These are phyloP conservation scores for Limnanthes douglasii DNA, from an alignment of 345 rosid species.

Conservation along the genomic window DNA sequence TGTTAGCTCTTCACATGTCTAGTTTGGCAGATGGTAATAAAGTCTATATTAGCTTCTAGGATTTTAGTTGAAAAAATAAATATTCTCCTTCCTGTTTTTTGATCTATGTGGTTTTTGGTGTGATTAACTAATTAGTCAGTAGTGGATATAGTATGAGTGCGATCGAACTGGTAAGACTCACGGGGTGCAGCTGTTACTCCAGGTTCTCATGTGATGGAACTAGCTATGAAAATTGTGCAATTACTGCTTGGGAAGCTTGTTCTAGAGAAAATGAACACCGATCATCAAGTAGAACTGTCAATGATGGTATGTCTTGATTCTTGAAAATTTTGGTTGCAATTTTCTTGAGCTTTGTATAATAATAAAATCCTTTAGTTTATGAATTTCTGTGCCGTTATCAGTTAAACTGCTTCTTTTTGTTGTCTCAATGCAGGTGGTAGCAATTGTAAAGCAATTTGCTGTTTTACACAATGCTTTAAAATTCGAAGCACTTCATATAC, in stretches of 20 bases:
- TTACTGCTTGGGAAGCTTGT: slow-evolving; percentile 34
- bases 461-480: slow-evolving; percentile 62
- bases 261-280: slow-evolving; percentile 16
- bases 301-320: slow-evolving; percentile 34
- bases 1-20: slow-evolving; percentile 44
- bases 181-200: slow-evolving; percentile 7
- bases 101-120: too few species aligned
- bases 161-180: too few species aligned
- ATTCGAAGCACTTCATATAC: slow-evolving; percentile 76
- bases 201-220: slow-evolving; percentile 71
- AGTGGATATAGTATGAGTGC: too few species aligned
- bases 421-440: slow-evolving; percentile 28
- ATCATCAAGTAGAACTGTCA: slow-evolving; percentile 33
- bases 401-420: not conserved
- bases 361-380: too few species aligned
- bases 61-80: too few species aligned
- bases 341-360: too few species aligned
- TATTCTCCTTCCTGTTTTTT: too few species aligned
- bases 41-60: too few species aligned
- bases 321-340: too few species aligned
- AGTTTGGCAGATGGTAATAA: slow-evolving; percentile 53
- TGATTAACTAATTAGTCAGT: too few species aligned
- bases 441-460: slow-evolving; percentile 59
- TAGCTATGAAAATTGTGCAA: slow-evolving; percentile 51
- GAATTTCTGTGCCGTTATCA: too few species aligned